These are phyloP conservation scores for Myxozyma lipomycoides DNA, from an alignment of 805 yeast species.

Conservation along the genomic window DNA sequence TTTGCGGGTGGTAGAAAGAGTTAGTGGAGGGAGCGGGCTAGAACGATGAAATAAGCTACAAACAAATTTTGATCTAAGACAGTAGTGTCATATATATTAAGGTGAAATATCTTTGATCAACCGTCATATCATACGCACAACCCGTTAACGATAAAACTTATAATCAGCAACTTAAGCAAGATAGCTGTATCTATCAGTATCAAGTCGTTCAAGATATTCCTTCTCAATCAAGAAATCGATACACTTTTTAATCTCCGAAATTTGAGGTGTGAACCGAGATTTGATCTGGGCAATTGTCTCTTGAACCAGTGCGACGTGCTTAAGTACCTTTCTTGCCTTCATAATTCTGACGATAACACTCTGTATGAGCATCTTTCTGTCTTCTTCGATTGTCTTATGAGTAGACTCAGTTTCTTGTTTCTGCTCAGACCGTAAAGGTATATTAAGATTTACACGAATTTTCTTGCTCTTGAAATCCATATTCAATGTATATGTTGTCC, in stretches of 20 bases:
- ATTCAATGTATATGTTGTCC: conserved; percentile 65
- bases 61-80: too few relatives aligned
- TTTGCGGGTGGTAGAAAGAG: conserved; percentile 36
- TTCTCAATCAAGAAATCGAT: conserved; percentile 81
- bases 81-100: too few relatives aligned
- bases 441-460: conserved; percentile 69
- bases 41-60: too few relatives aligned
- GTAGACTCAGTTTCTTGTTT: conserved; percentile 70
- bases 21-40: conserved; percentile 14
- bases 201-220: conserved; percentile 76
- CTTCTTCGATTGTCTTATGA: conserved; percentile 77
- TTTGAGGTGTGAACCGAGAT: conserved; percentile 76
- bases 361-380: conserved; percentile 76
- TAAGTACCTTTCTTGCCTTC: conserved; percentile 82
- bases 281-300: conserved; percentile 86
- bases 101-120: too few relatives aligned
- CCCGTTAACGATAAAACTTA: too few relatives aligned
- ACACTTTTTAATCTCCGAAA: conserved; percentile 80
- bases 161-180: too few relatives aligned
- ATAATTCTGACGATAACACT: conserved; percentile 95
- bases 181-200: conserved; percentile 71
- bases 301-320: conserved; percentile 74
- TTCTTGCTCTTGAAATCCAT: conserved; percentile 81
- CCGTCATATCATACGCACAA: too few relatives aligned
- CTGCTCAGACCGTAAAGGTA: conserved; percentile 55